Base-by-base conservation (phyloP, 352 stramenopile genomes). In the Pythium oligandrum region DNA sequence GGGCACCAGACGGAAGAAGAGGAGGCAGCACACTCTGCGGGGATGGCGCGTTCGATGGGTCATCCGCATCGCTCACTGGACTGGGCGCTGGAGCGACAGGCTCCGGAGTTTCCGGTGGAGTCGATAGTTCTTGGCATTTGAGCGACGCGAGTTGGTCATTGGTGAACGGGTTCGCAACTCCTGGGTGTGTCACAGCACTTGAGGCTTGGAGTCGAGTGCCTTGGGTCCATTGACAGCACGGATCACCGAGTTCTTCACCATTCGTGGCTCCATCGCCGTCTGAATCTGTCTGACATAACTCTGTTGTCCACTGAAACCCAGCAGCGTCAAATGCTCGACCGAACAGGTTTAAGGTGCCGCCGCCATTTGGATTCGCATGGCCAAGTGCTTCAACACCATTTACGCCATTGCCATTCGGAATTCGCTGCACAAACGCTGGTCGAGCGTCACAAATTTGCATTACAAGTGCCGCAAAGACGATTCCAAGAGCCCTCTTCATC, bases 221-320 rank as follows among this genome's bases (percentile, higher is more conserved):
- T 31, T 36, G 38, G 7, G 47, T 59, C 84, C 84, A 97, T 6
- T 57, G 55, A 57, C 89, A 97, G 62, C 83, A 89, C 8, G 86
- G 84, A 53, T 97, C 89, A 7, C 85, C 88, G 0, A 97, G 68
- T 54, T 97, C 89, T 64, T 94, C 68, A 3, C 89, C 89, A 56
- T 97, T 97, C 3, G 81, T 95, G 3, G 75, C 70, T 2, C 88
- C 86, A 49, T 97, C 89, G 6, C 68, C 63, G 37, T 93, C 83
- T 10, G 83, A 84, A 50, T 93, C 83, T 0, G 48, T 44, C 43
- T 88, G 61, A 45, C 83, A 93, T 4, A 93, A 30, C 26, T 48
- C 67, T 1, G 48, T 51, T 2, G 75, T 90, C 83, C 83, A 93
- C 51, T 68, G 50, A 3, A 53, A 48, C 5, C 66, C 66, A 1